These are phyloP conservation scores for Volvariella volvacea DNA, from an alignment of 1,284 basidiomycete species.

Conservation along the genomic window DNA sequence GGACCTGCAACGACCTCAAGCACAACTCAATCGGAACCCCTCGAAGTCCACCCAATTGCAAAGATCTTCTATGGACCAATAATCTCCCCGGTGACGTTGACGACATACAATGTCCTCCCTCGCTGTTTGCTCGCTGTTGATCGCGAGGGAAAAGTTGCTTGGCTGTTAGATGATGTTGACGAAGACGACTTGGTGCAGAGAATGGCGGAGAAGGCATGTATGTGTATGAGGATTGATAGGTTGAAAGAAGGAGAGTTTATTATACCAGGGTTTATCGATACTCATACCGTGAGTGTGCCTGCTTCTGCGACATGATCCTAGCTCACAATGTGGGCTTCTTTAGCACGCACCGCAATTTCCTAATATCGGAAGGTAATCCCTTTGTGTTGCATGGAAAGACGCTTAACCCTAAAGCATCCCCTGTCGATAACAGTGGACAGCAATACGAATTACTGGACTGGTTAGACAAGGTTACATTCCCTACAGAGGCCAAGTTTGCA, in stretches of 20 bases:
- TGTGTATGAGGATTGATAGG: constrained; percentile 27
- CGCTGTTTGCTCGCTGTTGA: constrained; percentile 56
- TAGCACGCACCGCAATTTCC: constrained; percentile 87
- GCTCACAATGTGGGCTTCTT: background rate
- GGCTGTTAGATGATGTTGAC: constrained; percentile 55
- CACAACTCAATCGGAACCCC: constrained; percentile 1
- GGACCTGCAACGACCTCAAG: constrained; percentile 10
- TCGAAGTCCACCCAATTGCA: no score
- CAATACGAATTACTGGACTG: constrained; percentile 88
- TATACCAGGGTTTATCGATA: constrained; percentile 87
- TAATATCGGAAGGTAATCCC: constrained; percentile 68
- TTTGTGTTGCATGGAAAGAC: constrained; percentile 4
- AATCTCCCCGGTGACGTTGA: constrained; percentile 57
- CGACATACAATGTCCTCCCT: constrained; percentile 46
- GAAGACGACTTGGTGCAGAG: constrained; percentile 34
- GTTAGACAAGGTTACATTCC: constrained; percentile 86
- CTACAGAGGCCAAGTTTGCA: constrained; percentile 78
- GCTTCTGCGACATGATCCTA: constrained; percentile 12
- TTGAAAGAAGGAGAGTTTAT: constrained; percentile 73
- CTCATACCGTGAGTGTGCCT: constrained; percentile 63
- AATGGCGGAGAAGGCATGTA: constrained; percentile 34
- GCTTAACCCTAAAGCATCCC: constrained; percentile 5
- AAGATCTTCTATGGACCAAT: constrained; percentile 61
- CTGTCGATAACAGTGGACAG: constrained; percentile 71
- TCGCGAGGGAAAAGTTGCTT: constrained; percentile 55